A percentile compares a stretch with the other conserved stretches of the same genome.
Evolutionary conservation across 768 basidiomycete genomes (phyloP).

Genomic region (Amyloporia xantha): DNA sequence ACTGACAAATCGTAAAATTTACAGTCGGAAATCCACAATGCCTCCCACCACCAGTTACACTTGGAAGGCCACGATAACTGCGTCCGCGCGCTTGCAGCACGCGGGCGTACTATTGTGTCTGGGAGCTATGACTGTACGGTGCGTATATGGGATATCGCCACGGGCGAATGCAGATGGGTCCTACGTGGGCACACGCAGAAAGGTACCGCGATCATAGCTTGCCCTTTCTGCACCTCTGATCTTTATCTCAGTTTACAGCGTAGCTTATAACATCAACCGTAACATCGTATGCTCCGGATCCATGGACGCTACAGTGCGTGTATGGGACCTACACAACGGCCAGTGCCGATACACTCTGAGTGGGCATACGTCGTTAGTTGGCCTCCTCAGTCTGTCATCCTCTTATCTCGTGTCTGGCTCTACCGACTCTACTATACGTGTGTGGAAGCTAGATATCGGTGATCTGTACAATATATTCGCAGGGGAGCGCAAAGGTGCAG

Average conservation of each 20-base stretch:
- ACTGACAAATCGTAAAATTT: background rate
- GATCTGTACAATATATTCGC: conserved; percentile 68
- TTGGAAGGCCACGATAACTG: conserved; percentile 83
- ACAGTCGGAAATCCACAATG: conserved; percentile 31
- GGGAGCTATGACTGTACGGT: conserved; percentile 92
- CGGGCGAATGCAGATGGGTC: conserved; percentile 67
- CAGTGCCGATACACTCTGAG: conserved; percentile 69
- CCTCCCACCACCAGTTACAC: conserved; percentile 78
- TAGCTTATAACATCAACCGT: conserved; percentile 75
- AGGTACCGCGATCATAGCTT: conserved; percentile 35
- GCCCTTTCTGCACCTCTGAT: background rate
- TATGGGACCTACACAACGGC: conserved; percentile 82
- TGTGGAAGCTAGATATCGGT: conserved; percentile 84
- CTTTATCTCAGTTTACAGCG: conserved; percentile 68
- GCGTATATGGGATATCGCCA: conserved; percentile 85
- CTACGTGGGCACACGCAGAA: conserved; percentile 82
- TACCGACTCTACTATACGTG: conserved; percentile 83
- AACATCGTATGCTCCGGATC: conserved; percentile 90
- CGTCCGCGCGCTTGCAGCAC: conserved; percentile 79
- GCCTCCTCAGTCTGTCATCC: conserved; percentile 77
- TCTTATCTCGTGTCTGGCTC: conserved; percentile 88
- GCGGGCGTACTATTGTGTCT: conserved; percentile 82
- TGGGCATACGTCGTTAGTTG: conserved; percentile 89
- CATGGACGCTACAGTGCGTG: conserved; percentile 91
- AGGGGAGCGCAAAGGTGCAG: conserved; percentile 77